Evolutionary conservation across 2,329 filamentous ascomycete species (phyloP).

Genomic region (Claviceps quebecensis): DNA sequence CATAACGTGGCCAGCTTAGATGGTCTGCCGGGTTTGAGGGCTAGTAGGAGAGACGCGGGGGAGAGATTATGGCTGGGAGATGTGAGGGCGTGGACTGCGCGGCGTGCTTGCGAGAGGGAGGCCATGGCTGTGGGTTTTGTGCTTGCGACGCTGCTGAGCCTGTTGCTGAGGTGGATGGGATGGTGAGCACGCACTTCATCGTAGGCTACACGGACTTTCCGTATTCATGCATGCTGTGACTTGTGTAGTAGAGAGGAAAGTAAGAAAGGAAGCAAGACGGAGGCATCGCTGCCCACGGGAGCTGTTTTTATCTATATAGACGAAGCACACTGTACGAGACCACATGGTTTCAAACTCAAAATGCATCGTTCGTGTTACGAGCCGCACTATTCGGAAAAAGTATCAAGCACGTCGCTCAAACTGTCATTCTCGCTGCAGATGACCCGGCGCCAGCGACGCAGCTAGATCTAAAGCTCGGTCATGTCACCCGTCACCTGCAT

Average conservation of each 20-base stretch:
- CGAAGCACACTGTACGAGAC: not conserved
- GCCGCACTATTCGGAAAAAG: not conserved
- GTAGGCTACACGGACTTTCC: no score
- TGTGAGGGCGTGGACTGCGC: slow-evolving; percentile 13
- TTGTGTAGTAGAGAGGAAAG: not conserved
- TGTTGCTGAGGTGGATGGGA: not conserved
- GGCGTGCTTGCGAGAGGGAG: slow-evolving; percentile 17
- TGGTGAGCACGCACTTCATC: not conserved
- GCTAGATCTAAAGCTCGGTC: not conserved
- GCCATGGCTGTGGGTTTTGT: slow-evolving; percentile 15
- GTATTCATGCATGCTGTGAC: no score
- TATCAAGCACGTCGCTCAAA: not conserved
- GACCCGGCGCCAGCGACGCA: not conserved
- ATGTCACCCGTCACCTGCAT: not conserved
- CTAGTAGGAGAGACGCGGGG: slow-evolving; percentile 34
- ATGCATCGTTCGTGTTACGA: not conserved
- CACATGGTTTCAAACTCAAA: not conserved
- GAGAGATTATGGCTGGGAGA: slow-evolving; percentile 33
- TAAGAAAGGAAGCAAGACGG: not conserved
- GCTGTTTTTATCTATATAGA: no score
- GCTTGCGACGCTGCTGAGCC: not conserved
- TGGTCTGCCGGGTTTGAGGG: slow-evolving; percentile 41
- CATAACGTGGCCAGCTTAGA: slow-evolving; percentile 45
- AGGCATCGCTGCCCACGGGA: no score
- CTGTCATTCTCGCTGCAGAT: not conserved